These are phyloP conservation scores for Extremus antarcticus DNA, from an alignment of 495 filamentous ascomycete species.

Conservation along the genomic window DNA sequence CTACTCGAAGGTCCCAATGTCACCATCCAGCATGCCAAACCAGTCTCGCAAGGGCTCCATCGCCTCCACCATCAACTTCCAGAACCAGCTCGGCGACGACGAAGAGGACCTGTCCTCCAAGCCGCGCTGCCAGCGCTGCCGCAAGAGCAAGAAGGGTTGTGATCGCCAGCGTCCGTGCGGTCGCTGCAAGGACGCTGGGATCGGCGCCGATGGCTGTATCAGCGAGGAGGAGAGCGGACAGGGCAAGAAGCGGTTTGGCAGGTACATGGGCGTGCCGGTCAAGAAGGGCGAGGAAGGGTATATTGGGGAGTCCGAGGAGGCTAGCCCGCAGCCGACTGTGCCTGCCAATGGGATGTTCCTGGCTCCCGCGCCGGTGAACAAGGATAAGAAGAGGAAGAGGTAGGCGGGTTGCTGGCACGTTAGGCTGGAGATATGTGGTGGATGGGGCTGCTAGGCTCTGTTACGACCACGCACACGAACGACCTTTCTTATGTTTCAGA, in stretches of 20 bases:
- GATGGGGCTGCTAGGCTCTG: no score
- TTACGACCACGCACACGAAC: no score
- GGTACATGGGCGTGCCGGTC: conserved; percentile 90
- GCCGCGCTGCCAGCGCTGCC: conserved; percentile 93
- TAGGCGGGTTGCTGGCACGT: conserved; percentile 30
- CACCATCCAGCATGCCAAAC: conserved; percentile 52
- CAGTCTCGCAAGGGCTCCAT: conserved; percentile 71
- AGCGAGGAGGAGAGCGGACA: conserved; percentile 96
- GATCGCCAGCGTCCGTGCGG: conserved; percentile 92
- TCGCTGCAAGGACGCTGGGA: conserved; percentile 89
- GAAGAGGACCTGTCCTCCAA: conserved; percentile 87
- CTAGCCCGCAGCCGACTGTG: conserved; percentile 22
- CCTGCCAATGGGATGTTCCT: conserved; percentile 25
- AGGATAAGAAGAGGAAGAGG: conserved; percentile 65
- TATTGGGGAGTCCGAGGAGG: background rate
- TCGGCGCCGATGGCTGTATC: conserved; percentile 82
- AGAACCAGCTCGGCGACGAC: conserved; percentile 63
- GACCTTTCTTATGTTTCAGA: no score
- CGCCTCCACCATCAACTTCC: conserved; percentile 51
- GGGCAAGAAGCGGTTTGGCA: conserved; percentile 88
- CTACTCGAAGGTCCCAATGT: conserved; percentile 46
- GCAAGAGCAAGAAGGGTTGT: conserved; percentile 98
- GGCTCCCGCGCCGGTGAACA: conserved; percentile 33
- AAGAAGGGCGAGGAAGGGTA: conserved; percentile 48
- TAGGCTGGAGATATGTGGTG: no score